Percentiles rank a stretch among this genome's conserved stretches.
These are phyloP conservation scores for Aspergillus ostianus DNA, from an alignment of 495 filamentous ascomycete genomes.

Conservation along the genomic window DNA sequence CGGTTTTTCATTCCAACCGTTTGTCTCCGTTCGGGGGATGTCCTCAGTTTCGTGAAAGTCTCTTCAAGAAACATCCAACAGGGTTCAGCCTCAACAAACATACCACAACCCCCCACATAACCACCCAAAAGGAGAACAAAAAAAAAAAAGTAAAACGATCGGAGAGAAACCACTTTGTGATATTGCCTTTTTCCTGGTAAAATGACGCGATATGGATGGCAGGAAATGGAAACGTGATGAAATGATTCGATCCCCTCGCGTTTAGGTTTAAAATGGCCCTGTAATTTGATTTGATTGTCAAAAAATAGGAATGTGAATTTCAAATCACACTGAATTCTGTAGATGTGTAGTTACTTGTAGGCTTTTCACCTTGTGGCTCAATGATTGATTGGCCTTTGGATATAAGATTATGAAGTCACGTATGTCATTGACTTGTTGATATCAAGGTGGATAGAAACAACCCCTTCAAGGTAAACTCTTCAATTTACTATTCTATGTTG, in stretches of 20 bases:
- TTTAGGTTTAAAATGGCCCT: conserved; percentile 27
- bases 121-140: background rate
- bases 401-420: no score
- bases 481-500: no score
- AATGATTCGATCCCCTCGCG: conserved; percentile 11
- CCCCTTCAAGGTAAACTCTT: no score
- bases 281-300: conserved; percentile 42
- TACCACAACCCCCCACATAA: background rate
- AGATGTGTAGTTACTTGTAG: conserved; percentile 8
- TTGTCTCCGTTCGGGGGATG: conserved; percentile 3
- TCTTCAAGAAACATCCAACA: conserved; percentile 3
- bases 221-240: conserved; percentile 13
- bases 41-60: background rate
- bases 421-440: no score
- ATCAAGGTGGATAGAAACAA: no score
- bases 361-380: background rate
- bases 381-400: no score
- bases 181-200: conserved; percentile 13
- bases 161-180: background rate
- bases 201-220: conserved; percentile 11
- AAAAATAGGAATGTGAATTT: conserved; percentile 30
- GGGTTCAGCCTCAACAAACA: background rate
- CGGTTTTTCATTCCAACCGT: conserved; percentile 7
- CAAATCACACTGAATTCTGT: background rate
- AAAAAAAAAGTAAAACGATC: background rate